phyloP scores from a whole-genome alignment of 805 yeast species.

The Isabelozyma gotoi region DNA sequence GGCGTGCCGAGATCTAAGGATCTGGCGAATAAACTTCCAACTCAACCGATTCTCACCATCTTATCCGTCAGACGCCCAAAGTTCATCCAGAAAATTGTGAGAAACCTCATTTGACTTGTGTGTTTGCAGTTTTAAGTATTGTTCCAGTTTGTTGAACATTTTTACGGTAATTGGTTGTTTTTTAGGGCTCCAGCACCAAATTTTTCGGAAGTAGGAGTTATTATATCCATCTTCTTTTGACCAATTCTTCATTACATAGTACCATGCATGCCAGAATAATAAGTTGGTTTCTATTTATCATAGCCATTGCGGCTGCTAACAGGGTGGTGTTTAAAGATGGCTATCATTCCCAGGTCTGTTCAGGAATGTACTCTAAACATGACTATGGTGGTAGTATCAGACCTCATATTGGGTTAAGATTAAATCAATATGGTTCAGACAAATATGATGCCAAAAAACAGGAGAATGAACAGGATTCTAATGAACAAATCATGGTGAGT shows the following conservation, averaged over 20 bases:
- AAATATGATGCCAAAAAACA: conserved; percentile 23
- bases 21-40: too few species aligned
- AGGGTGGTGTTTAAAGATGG: conserved; percentile 48
- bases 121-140: too few species aligned
- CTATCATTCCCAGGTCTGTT: conserved; percentile 64
- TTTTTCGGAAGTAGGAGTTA: too few species aligned
- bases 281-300: background rate
- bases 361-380: conserved; percentile 84
- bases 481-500: conserved; percentile 49
- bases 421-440: conserved; percentile 25
- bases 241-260: background rate
- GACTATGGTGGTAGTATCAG: conserved; percentile 84
- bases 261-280: background rate
- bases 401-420: conserved; percentile 31
- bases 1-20: too few species aligned
- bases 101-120: too few species aligned
- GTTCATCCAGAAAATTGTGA: background rate
- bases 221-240: too few species aligned
- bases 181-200: too few species aligned
- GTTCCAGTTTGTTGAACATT: too few species aligned
- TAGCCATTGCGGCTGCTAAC: conserved; percentile 29
- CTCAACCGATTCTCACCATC: background rate
- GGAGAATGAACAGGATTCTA: conserved; percentile 21
- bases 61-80: background rate
- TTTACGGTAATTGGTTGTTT: too few species aligned